Conservation (phyloP, 2,329 filamentous ascomycete species). For the Exophiala xenobiotica region DNA sequence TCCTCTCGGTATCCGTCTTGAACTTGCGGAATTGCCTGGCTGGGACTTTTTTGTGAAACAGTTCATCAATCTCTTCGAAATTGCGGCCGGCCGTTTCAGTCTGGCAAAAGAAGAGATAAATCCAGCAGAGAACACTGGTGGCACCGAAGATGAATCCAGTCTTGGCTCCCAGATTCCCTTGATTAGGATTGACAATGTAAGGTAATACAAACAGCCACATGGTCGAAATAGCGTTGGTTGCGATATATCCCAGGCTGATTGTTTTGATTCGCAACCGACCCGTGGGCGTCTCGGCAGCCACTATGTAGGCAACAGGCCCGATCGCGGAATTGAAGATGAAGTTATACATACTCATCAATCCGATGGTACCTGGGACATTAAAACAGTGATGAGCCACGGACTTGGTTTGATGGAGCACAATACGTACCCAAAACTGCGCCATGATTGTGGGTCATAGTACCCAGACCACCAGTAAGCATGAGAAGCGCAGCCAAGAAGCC, state of each 20-base stretch:
- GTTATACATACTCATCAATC: conserved; percentile 54
- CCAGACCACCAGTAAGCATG: conserved; percentile 41
- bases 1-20: background rate
- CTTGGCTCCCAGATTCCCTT: conserved; percentile 42
- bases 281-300: conserved; percentile 42
- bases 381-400: background rate
- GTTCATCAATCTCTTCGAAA: background rate
- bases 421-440: background rate
- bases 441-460: background rate
- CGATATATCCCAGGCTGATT: conserved; percentile 4
- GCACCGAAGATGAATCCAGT: conserved; percentile 44
- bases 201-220: conserved; percentile 43
- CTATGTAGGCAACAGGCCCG: conserved; percentile 42
- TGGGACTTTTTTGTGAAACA: conserved; percentile 31
- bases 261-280: conserved; percentile 43
- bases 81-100: conserved; percentile 42
- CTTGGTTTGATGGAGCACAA: background rate
- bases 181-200: conserved; percentile 37
- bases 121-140: conserved; percentile 29
- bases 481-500: conserved; percentile 42
- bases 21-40: conserved; percentile 29
- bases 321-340: conserved; percentile 46
- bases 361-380: conserved; percentile 23
- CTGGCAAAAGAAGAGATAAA: conserved; percentile 37
- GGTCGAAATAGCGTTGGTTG: conserved; percentile 19